Conservation (phyloP, 176 grass and related monocot species). For the Ananas comosus region DNA sequence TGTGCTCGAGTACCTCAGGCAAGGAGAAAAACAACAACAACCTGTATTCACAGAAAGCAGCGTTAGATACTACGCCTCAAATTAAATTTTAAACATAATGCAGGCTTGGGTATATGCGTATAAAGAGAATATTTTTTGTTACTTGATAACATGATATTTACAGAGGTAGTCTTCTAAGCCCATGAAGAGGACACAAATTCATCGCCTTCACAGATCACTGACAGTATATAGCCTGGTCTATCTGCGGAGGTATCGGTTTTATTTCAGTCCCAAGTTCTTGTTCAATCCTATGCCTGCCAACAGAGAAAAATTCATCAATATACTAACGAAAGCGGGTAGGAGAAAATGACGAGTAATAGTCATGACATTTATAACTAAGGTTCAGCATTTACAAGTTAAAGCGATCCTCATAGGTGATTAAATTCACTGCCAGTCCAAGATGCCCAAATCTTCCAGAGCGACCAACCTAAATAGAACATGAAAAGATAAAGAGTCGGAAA, state of each 20-base stretch:
- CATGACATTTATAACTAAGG: neutral
- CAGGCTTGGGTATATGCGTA: no score
- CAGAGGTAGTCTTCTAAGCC: constrained; percentile 36
- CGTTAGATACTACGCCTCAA: no score
- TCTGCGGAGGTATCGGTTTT: constrained; percentile 87
- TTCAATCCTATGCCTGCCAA: constrained; percentile 66
- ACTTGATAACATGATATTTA: constrained; percentile 76
- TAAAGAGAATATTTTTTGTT: constrained; percentile 11
- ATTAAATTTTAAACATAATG: no score
- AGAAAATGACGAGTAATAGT: constrained; percentile 2
- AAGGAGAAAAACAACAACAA: no score
- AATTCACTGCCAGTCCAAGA: constrained; percentile 79
- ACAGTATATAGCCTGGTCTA: constrained; percentile 82
- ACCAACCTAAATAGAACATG: constrained; percentile 53
- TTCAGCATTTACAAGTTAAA: constrained; percentile 70
- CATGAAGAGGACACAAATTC: constrained; percentile 14
- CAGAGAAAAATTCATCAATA: neutral
- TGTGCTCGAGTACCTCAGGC: no score
- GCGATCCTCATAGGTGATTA: constrained; percentile 89
- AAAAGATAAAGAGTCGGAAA: no score
- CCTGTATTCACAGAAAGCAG: no score
- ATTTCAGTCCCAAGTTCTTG: constrained; percentile 93
- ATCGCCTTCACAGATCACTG: constrained; percentile 26
- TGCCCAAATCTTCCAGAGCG: constrained; percentile 89
- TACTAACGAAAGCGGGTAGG: constrained; percentile 3